Base-by-base conservation (phyloP, 1,284 basidiomycete genomes). In the Cutaneotrichosporon sp. region DNA sequence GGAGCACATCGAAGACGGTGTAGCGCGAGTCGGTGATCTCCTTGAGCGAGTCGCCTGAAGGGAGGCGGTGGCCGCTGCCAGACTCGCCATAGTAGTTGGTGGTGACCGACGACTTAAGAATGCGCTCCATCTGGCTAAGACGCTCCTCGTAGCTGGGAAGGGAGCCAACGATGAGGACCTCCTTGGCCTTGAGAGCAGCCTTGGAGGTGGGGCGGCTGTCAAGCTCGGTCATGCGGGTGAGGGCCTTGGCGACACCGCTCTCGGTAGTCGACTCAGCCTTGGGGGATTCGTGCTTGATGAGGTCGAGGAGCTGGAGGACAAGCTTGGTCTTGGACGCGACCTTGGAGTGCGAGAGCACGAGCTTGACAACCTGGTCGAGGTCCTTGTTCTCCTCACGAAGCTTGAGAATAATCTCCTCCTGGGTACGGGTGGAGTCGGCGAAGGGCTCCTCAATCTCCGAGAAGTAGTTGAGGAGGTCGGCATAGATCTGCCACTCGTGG, bases 91-190 rank as follows among this genome's bases (percentile, higher is more conserved):
- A 97, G 68, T 86, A 87, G 65, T 84, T 87, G 54, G 84, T 86
- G 26, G 84, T 85, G 51, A 97, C 87, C 0, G 94, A 88, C 34
- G 86, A 81, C 75, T 88, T 91, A 50, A 99, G 81, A 52, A 98
- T 88, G 26, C 84, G 79, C 78, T 97, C 93, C 87, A 99, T 94
- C 76, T 99, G 96, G 24, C 83, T 79, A 49, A 85, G 79, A 59
- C 96, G 88, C 73, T 98, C 96, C 67, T 94, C 90, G 69, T 92
- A 93, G 32, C 91, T 96, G 14, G 96, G 96, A 82, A 98, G 87
- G 72, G 94, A 90, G 48, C 90, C 90, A 29, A 89, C 82, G 65
- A 99, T 97, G 57, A 97, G 82, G 10, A 97, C 96, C 77, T 99
- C 96, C 48, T 96, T 88, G 44, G 96, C 94, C 77, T 97, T 98